Base-by-base conservation (phyloP, 2,329 filamentous ascomycete genomes). In the Pseudocercospora musae region DNA sequence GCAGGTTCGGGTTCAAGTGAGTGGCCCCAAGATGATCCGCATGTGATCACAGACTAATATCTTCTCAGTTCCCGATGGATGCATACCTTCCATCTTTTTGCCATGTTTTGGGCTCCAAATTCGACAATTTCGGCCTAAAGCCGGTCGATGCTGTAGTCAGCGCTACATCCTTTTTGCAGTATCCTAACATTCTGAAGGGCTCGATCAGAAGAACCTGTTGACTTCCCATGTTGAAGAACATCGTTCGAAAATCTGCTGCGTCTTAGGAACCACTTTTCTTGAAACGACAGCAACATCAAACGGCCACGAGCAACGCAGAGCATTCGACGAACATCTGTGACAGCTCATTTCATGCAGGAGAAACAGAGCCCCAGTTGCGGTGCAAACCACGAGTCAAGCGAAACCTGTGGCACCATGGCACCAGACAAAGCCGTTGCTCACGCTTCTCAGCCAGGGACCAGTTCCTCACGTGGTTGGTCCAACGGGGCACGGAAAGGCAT, bases 1-100 rank as follows among this genome's bases (percentile, higher is more conserved):
- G 40, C 50, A 57, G 58, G 52, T 55, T 56, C 50, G 58, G 49
- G 58, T 60, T 60, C 58, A 40, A 15, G 29, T 11, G 29, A 11
- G 9, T 11, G 1, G n/a, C n/a, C n/a, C n/a, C n/a, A n/a, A n/a
- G n/a, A n/a, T n/a, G n/a, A n/a, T n/a, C n/a, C n/a, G n/a, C n/a
- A n/a, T n/a, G n/a, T n/a, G n/a, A n/a, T n/a, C 9, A 21, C 9
- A 21, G 20, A 9, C n/a, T 46, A 9, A 46, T 3, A 46, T n/a
- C 7, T 8, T 29, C 8, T 8, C 27, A 29, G 27, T 13, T 31
- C 29, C 29, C 29, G 29, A 31, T 31, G 29, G 29, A 31, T 31
- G 29, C 29, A 31, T 3, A 11, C 29, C 9, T 3, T 31, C 2
- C n/a, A n/a, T n/a, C 29, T 31, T 31, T 31, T 31, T 31, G 29